Evolutionary conservation across 129 eudicot species (phyloP), one percentile per base, ranked within the genome.

Genomic region (Smallanthus sonchifolius): DNA sequence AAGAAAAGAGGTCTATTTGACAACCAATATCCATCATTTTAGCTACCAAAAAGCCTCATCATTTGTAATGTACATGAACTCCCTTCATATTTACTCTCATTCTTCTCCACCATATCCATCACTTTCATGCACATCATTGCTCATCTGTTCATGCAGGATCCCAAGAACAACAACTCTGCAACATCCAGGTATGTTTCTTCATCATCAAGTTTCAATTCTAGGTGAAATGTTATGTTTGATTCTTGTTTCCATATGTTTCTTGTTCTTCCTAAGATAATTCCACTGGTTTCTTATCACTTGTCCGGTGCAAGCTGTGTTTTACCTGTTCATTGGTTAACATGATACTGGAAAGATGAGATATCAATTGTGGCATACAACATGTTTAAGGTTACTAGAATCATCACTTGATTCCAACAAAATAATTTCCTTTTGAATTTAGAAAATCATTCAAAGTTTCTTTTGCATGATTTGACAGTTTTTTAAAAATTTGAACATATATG

Each of bases 81-180:
- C 73, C 79, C 69, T 44, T 68, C 62, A 69, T 70, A 75, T 83
- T 63, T 66, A 43, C 74, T 35, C 75, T 72, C 79, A n/a, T 38
- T 40, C 82, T 78, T 47, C 67, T 43, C 51, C 57, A 35, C 56
- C 60, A 39, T 32, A 35, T 42, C 63, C 73, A 17, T 59, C 86
- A 40, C 61, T 73, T 76, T 51, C 78, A 79, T 79, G 83, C 83
- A 79, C 74, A 79, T 79, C 83, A 79, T 79, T 79, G 78, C 83
- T 79, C 73, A 44, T 79, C 32, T 84, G 87, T 85, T 90, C 90
- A 90, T 87, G 96, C 96, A 90, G 83, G 85, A 80, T 85, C 88
- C 92, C 75, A 90, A 90, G 83, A 85, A 77, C 77, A 85, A 77
- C 77, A 90, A 80, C 77, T 78, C 90, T 28, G 77, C 79, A 40